phyloP scores from a whole-genome alignment of 345 rosid genomes.

The Physaria fendleri region DNA sequence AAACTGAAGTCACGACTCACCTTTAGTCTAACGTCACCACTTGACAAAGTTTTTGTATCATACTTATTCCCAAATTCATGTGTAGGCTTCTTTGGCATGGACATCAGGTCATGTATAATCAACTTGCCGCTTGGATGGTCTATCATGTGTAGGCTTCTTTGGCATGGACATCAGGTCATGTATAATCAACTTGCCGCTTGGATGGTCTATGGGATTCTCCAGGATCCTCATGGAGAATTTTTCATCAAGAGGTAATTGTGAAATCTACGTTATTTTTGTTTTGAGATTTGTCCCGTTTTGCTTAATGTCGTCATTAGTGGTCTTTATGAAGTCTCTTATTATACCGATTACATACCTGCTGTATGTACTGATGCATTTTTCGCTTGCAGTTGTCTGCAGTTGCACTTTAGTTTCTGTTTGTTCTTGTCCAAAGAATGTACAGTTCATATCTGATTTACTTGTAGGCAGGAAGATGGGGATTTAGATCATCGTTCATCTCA shows the following conservation, averaged over 20 bases:
- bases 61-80: slow-evolving; percentile 1
- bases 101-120: slow-evolving; percentile 91
- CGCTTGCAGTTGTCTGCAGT: not conserved
- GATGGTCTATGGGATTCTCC: slow-evolving; percentile 97
- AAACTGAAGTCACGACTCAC: not conserved
- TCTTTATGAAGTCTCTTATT: not conserved
- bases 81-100: slow-evolving; percentile 97
- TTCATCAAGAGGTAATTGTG: slow-evolving; percentile 66
- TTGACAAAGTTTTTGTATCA: not conserved
- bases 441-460: slow-evolving; percentile 9
- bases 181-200: slow-evolving; percentile 92
- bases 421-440: not conserved
- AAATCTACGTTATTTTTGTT: not conserved
- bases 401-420: slow-evolving; percentile 9
- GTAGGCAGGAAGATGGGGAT: slow-evolving; percentile 81
- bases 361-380: not conserved
- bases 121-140: slow-evolving; percentile 95
- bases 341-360: not conserved
- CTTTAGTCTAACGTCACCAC: not conserved
- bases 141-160: slow-evolving; percentile 68
- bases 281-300: not conserved
- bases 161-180: slow-evolving; percentile 98
- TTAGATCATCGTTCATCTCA: slow-evolving; percentile 52
- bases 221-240: slow-evolving; percentile 90
- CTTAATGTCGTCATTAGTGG: not conserved